Base-by-base conservation (phyloP, 352 stramenopile genomes). In the Phytophthora hibernalis region DNA sequence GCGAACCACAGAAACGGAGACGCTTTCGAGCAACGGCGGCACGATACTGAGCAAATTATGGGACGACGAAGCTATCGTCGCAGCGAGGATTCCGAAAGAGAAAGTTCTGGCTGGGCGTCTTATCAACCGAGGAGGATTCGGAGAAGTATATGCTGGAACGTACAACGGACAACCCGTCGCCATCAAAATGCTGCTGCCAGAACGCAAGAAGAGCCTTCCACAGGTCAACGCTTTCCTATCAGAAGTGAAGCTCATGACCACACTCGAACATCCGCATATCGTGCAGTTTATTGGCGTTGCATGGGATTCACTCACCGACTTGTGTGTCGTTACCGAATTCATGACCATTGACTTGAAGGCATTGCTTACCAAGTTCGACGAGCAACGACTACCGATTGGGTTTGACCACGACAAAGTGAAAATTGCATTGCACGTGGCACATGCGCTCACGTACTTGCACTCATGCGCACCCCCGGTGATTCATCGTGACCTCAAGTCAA, bases 211-310 rank as follows among this genome's bases (percentile, higher is more conserved):
- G 44, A 75, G 55, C 10, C 21, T 75, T 20, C 28, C 58, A 11
- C 67, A 75, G 38, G 67, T 75, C 12, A 75, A 70, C 61, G 61
- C 61, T 7, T 75, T 75, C 50, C 51, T 75, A 5, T 51, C 54
- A 9, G 67, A 75, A n/a, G 54, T 70, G 9, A 75, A 75, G 18
- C 56, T 75, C 48, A 75, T 75, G 61, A 58, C 54, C 4, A 63
- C 67, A 0, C 51, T 72, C 2, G 65, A 84, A 6, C 70, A 84
- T 40, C 35, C 54, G 12, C 63, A 70, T n/a, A 80, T 89, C 35
- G 77, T 86, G 4, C n/a, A 45, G 7, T 88, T 84, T 18, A 42
- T 85, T 3, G 74, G 73, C 18, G 72, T 84, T 13, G 73, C 76
- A 1, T 87, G 76, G 78, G 75, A 79, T 20, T 68, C 68, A 11